phyloP scores from a whole-genome alignment of 805 yeast genomes.

The Jamesozyma rosinii region DNA sequence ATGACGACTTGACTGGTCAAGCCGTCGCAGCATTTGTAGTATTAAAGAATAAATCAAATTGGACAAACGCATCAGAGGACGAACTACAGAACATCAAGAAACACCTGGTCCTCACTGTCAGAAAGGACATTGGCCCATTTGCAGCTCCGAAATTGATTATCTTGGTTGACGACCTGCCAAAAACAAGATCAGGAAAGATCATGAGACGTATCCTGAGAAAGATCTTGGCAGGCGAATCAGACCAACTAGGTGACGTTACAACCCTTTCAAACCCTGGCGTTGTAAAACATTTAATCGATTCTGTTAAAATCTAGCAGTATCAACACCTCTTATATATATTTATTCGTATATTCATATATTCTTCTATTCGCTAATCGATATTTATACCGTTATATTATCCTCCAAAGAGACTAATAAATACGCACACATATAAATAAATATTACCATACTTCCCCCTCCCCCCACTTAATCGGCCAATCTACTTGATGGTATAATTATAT shows the following conservation, averaged over 20 bases:
- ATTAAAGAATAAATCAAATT: constrained; percentile 43
- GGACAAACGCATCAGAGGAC: constrained; percentile 29
- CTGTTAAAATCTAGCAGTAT: constrained; percentile 35
- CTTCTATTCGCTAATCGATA: background rate
- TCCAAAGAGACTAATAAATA: too few species aligned
- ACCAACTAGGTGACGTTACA: constrained; percentile 70
- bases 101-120: constrained; percentile 57
- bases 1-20: constrained; percentile 78
- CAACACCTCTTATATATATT: background rate
- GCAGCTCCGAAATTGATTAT: constrained; percentile 75
- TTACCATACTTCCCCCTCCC: background rate
- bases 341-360: background rate
- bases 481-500: constrained; percentile 1
- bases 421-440: background rate
- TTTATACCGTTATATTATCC: too few species aligned
- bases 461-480: background rate
- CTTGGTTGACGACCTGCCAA: constrained; percentile 69
- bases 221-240: constrained; percentile 65
- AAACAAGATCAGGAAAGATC: constrained; percentile 79
- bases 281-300: constrained; percentile 55
- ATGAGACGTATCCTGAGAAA: constrained; percentile 82
- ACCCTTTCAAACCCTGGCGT: constrained; percentile 71
- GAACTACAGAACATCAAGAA: constrained; percentile 49
- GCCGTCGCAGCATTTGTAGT: constrained; percentile 79
- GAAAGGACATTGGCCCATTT: constrained; percentile 77